Evolutionary conservation across 78 protist genomes (phyloP).

Genomic region (Dictyostelium capitatum): DNA sequence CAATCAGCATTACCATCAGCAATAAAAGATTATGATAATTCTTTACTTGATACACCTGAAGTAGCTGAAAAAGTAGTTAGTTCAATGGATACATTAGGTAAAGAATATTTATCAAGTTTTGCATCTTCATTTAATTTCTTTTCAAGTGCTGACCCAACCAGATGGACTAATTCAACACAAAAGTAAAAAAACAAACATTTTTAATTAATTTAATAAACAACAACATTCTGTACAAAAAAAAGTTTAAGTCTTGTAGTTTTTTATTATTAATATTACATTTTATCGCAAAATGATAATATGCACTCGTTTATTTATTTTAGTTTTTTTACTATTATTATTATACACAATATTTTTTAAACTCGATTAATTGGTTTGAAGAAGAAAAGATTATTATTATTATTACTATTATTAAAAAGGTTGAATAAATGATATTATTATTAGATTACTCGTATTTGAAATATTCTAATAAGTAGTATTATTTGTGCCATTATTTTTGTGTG

Average conservation of each 20-base stretch:
- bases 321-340: too few species aligned
- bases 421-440: neutral
- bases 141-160: conserved; percentile 21
- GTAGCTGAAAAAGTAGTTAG: conserved; percentile 42
- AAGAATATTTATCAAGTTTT: conserved; percentile 62
- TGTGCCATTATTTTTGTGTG: neutral
- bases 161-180: conserved; percentile 8
- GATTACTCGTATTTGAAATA: conserved; percentile 27
- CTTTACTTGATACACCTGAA: conserved; percentile 58
- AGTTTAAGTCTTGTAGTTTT: too few species aligned
- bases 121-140: conserved; percentile 24
- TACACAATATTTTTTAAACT: too few species aligned
- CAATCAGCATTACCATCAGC: conserved; percentile 11
- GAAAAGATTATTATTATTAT: neutral
- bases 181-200: too few species aligned
- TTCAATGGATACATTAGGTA: conserved; percentile 63
- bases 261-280: too few species aligned
- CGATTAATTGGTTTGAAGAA: too few species aligned
- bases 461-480: neutral
- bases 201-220: too few species aligned
- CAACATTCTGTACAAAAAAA: neutral
- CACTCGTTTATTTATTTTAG: too few species aligned
- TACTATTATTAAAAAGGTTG: neutral
- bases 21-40: conserved; percentile 33
- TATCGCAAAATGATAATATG: too few species aligned